These are phyloP conservation scores for Tulasnella sp. DNA, from an alignment of 768 basidiomycete genomes.

Conservation along the genomic window DNA sequence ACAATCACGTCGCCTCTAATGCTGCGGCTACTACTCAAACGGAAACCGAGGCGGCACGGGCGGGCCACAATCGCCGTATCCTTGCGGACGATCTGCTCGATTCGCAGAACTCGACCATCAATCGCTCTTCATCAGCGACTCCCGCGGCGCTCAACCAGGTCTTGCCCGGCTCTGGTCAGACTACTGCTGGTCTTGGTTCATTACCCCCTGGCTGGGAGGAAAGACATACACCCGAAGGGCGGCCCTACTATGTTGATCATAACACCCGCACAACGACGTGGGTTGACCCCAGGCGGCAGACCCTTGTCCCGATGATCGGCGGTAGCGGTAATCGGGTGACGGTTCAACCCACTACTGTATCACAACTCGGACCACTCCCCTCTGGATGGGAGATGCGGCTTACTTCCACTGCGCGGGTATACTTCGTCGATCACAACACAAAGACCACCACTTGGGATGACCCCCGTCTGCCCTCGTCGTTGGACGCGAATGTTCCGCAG, in stretches of 20 bases:
- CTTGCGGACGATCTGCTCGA: slow-evolving; percentile 81
- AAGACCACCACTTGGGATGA: slow-evolving; percentile 99
- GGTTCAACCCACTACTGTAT: slow-evolving; percentile 56
- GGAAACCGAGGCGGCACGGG: slow-evolving; percentile 75
- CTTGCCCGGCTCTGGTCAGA: slow-evolving; percentile 25
- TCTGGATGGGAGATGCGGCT: slow-evolving; percentile 99
- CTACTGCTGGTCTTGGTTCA: slow-evolving; percentile 69
- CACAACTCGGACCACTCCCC: slow-evolving; percentile 90
- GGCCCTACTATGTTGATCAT: slow-evolving; percentile 98
- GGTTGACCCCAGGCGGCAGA: slow-evolving; percentile 97
- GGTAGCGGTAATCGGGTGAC: slow-evolving; percentile 56
- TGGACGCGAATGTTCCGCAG: slow-evolving; percentile 95
- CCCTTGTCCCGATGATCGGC: slow-evolving; percentile 92
- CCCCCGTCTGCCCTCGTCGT: slow-evolving; percentile 83
- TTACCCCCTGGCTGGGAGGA: slow-evolving; percentile 99
- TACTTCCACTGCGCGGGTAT: slow-evolving; percentile 93
- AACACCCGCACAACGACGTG: slow-evolving; percentile 99
- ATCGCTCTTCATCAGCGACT: slow-evolving; percentile 23
- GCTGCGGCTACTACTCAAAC: slow-evolving; percentile 45
- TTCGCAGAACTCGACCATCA: slow-evolving; percentile 37
- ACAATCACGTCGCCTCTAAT: slow-evolving; percentile 60
- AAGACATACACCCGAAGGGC: slow-evolving; percentile 93
- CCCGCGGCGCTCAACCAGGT: slow-evolving; percentile 20
- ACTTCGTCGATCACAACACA: slow-evolving; percentile 99
- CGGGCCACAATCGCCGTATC: slow-evolving; percentile 72